Conservation (phyloP, 768 basidiomycete species). For the Sporobolomyces roseus region DNA sequence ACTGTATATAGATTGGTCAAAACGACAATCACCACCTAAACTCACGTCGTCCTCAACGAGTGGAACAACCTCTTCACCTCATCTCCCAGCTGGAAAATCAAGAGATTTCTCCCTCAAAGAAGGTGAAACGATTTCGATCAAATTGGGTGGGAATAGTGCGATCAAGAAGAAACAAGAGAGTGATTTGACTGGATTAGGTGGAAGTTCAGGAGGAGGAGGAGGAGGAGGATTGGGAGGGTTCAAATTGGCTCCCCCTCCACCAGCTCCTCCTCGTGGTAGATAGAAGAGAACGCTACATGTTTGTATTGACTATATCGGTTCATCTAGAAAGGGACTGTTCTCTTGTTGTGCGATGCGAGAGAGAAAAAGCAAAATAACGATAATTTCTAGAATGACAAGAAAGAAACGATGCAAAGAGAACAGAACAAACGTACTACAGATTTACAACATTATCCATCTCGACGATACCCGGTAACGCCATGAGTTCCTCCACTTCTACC, state of each 20-base stretch:
- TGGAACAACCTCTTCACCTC: slow-evolving; percentile 20
- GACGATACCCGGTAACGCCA: neutral
- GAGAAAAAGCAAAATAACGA: too few relatives aligned
- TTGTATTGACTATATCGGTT: too few relatives aligned
- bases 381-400: too few relatives aligned
- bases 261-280: slow-evolving; percentile 24
- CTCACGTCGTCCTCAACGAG: slow-evolving; percentile 3
- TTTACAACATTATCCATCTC: neutral
- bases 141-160: slow-evolving; percentile 32
- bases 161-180: slow-evolving; percentile 31
- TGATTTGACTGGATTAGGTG: neutral
- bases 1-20: slow-evolving; percentile 29
- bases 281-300: too few relatives aligned
- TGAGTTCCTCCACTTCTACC: slow-evolving; percentile 2
- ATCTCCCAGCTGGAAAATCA: slow-evolving; percentile 14
- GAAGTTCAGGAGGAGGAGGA: neutral
- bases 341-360: too few relatives aligned
- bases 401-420: neutral
- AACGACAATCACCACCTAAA: slow-evolving; percentile 33
- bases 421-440: neutral
- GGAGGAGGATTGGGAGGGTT: slow-evolving; percentile 24
- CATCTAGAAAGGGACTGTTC: neutral
- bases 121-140: slow-evolving; percentile 44
- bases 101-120: slow-evolving; percentile 45
- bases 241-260: slow-evolving; percentile 37